Evolutionary conservation across 75 land plant species (phyloP).

Genomic region (Larix kaempferi): DNA sequence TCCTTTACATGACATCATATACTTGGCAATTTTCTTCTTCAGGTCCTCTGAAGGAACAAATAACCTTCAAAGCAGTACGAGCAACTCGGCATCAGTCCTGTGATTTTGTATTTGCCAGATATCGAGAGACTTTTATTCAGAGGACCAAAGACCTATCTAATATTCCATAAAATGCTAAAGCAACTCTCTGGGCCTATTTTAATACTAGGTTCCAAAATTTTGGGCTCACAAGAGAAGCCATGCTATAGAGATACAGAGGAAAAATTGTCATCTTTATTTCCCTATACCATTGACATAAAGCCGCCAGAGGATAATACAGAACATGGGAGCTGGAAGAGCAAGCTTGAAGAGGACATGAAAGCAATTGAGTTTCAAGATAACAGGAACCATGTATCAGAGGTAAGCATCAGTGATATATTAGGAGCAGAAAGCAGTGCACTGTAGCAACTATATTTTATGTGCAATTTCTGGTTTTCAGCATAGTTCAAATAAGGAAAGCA

Average conservation of each 20-base stretch:
- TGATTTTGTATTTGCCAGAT: too few relatives aligned
- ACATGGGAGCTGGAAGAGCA: too few relatives aligned
- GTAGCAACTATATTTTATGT: not conserved
- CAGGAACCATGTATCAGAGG: too few relatives aligned
- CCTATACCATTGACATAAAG: too few relatives aligned
- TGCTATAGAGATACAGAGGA: slow-evolving; percentile 39
- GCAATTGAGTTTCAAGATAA: too few relatives aligned
- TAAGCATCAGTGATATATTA: not conserved
- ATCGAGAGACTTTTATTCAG: too few relatives aligned
- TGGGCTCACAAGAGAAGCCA: slow-evolving; percentile 14
- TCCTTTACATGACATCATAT: not conserved
- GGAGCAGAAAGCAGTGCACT: not conserved
- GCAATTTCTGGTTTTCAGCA: not conserved
- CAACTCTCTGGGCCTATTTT: too few relatives aligned
- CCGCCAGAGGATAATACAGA: too few relatives aligned
- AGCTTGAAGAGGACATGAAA: too few relatives aligned
- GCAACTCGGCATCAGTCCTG: slow-evolving; percentile 58
- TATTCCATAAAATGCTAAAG: too few relatives aligned
- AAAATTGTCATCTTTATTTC: too few relatives aligned
- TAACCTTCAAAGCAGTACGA: slow-evolving; percentile 31
- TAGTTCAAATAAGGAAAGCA: not conserved
- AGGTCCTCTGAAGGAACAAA: slow-evolving; percentile 31
- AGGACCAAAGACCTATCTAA: slow-evolving; percentile 41
- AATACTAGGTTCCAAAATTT: too few relatives aligned
- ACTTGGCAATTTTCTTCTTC: slow-evolving; percentile 8